A percentile compares a stretch with the other conserved stretches of the same genome.
Conservation (phyloP, 2,329 filamentous ascomycete genomes). For the Atkinsonella texensis region DNA sequence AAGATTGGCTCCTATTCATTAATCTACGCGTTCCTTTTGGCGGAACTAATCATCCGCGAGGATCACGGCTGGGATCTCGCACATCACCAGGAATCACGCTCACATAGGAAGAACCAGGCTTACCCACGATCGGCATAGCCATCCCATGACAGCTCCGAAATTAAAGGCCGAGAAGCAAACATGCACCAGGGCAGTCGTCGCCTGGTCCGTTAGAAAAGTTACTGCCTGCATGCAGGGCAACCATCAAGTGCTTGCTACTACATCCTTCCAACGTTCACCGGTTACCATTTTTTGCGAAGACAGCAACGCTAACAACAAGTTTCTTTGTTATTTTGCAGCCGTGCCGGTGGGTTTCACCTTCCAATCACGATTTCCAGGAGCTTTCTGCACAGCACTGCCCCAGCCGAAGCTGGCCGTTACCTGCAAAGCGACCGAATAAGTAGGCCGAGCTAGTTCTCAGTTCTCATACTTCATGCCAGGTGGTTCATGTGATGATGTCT, state of each 20-base stretch:
- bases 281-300: neutral
- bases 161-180: neutral
- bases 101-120: no score
- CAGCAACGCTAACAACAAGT: neutral
- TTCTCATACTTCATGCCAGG: neutral
- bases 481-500: conserved; percentile 1
- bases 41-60: no score
- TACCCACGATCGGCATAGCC: no score
- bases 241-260: neutral
- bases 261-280: neutral
- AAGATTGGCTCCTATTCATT: no score
- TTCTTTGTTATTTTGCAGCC: neutral
- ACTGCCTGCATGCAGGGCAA: neutral
- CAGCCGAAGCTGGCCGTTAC: neutral
- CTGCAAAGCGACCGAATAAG: neutral
- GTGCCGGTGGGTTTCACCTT: neutral
- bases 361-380: neutral
- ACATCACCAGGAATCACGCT: no score
- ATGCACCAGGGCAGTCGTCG: neutral
- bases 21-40: no score
- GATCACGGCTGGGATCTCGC: no score
- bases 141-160: neutral
- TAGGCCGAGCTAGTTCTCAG: neutral
- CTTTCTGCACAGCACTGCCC: neutral
- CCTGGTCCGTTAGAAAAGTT: no score